Base-by-base conservation (phyloP, 768 basidiomycete genomes). In the Porpolomopsis calyptriformis region DNA sequence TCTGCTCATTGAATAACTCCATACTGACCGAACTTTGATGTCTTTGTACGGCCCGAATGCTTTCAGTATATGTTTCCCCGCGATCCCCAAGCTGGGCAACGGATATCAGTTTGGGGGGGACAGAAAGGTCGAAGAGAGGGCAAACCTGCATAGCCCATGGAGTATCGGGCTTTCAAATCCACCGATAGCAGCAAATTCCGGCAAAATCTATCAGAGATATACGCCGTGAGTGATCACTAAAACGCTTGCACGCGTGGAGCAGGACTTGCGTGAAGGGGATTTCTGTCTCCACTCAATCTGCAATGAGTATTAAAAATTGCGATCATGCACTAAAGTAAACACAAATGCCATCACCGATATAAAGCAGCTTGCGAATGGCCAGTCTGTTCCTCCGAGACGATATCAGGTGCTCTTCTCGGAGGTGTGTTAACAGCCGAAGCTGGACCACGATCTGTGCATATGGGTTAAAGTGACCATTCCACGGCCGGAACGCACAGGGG, bases 61-160 rank as follows among this genome's bases (percentile, higher is more conserved):
- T 64, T 94, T 85, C 52, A 88, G 61, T 27, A 99, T 80, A 57
- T 98, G 91, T 65, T 97, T 97, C 4, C 82, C 89, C 3, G 92
- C 77, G 47, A 96, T 80, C 16, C 94, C 96, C 78, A 97, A 85
- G 24, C 71, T 85, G 67, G 92, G 96, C 10, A 97, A 2, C 2
- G 76, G 18, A 92, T 86, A 54, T 88, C n/a, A n/a, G n/a, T n/a
- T 86, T 14, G 53, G 90, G 82, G 61, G 94, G 97, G 0, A 92
- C 92, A n/a, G 90, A 93, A 41, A 94, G 16, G 12, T 2, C 12
- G 18, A 20, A 14, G 9, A 14, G 6, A 29, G 4, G 42, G 31
- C 42, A 3, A 4, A 43, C 31, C 22, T 25, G 29, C 48, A 49
- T 6, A 48, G 42, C 14, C 52, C 52, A 36, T 52, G 52, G 14